Evolutionary conservation across 345 rosid species (phyloP).

Genomic region (Pseudoturritis turrita): DNA sequence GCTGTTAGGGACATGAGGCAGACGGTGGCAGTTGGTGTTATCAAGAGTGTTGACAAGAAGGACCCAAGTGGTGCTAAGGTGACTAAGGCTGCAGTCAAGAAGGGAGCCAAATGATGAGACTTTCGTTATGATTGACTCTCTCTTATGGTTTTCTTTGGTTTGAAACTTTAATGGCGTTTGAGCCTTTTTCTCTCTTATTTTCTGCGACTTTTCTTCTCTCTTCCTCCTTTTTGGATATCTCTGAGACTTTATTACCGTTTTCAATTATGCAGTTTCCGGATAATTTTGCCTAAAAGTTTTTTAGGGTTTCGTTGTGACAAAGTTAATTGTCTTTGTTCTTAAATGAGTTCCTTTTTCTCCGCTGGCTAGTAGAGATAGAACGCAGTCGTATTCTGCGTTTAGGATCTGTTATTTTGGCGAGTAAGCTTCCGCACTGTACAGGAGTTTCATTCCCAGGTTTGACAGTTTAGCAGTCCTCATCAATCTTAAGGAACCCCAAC

Average conservation of each 20-base stretch:
- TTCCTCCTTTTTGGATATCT: slow-evolving; percentile 6
- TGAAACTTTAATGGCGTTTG: slow-evolving; percentile 18
- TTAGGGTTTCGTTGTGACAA: background rate
- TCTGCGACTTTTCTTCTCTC: slow-evolving; percentile 8
- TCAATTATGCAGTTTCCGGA: slow-evolving; percentile 13
- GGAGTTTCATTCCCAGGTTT: too few species aligned
- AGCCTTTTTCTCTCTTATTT: slow-evolving; percentile 7
- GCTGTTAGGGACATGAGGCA: slow-evolving; percentile 96
- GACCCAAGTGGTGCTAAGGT: slow-evolving; percentile 81
- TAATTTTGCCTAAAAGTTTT: background rate
- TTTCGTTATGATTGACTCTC: background rate
- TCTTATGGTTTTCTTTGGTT: background rate
- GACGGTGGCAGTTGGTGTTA: slow-evolving; percentile 86
- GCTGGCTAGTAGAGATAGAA: too few species aligned
- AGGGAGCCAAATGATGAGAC: slow-evolving; percentile 64
- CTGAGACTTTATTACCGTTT: slow-evolving; percentile 10
- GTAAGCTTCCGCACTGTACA: too few species aligned
- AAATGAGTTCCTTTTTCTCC: too few species aligned
- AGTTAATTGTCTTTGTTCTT: background rate
- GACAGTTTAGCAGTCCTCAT: too few species aligned
- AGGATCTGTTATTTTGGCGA: too few species aligned
- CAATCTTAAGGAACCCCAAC: too few species aligned
- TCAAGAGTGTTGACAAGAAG: slow-evolving; percentile 85
- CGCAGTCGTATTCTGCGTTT: too few species aligned
- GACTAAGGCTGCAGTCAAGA: slow-evolving; percentile 83